Conservation (phyloP, 2,329 filamentous ascomycete genomes). For the Aureobasidium leucospermi region DNA sequence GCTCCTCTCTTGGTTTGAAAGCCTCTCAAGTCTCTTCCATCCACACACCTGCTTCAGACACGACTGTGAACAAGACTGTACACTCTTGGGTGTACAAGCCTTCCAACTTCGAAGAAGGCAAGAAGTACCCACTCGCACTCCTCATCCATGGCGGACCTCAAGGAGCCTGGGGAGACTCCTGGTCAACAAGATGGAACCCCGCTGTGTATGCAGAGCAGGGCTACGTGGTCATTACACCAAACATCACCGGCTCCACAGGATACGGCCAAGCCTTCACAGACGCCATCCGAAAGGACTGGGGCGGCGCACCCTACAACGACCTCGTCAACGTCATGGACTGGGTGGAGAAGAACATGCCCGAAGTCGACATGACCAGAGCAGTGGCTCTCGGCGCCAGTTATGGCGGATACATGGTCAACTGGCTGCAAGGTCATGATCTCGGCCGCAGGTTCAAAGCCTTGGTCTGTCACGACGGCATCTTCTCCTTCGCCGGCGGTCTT, state of each 20-base stretch:
- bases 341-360: conserved; percentile 57
- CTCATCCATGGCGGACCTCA: conserved; percentile 81
- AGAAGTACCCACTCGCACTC: conserved; percentile 73
- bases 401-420: conserved; percentile 75
- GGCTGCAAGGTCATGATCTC: conserved; percentile 82
- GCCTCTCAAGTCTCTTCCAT: conserved; percentile 58
- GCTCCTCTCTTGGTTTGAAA: conserved; percentile 59
- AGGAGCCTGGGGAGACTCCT: conserved; percentile 65
- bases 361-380: conserved; percentile 60
- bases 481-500: conserved; percentile 45
- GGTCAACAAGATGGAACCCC: conserved; percentile 80
- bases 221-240: conserved; percentile 74
- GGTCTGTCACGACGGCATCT: conserved; percentile 82
- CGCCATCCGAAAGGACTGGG: conserved; percentile 75
- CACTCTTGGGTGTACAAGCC: conserved; percentile 63
- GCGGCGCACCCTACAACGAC: conserved; percentile 75
- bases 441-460: conserved; percentile 81
- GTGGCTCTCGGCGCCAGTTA: conserved; percentile 71
- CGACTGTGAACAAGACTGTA: conserved; percentile 46
- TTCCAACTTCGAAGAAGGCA: conserved; percentile 55
- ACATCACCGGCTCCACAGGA: conserved; percentile 75
- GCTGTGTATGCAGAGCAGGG: conserved; percentile 82
- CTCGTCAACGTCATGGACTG: conserved; percentile 72
- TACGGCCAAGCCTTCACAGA: conserved; percentile 74
- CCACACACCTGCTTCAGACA: conserved; percentile 58